These are phyloP conservation scores for Arachis hypogaea DNA, from an alignment of 306 rosid genomes.

Conservation along the genomic window DNA sequence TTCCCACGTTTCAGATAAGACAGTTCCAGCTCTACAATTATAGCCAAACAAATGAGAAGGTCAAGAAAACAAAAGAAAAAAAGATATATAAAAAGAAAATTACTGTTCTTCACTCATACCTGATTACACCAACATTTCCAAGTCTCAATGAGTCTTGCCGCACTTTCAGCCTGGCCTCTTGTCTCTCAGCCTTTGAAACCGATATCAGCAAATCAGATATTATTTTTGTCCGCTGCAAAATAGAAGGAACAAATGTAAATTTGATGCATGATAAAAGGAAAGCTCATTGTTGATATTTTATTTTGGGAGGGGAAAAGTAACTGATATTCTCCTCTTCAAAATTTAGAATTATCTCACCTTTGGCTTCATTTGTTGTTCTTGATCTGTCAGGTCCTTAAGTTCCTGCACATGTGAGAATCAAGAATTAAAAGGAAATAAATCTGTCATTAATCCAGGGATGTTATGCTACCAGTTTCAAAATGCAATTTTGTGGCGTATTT, in stretches of 20 bases:
- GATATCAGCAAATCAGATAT: slow-evolving; percentile 95
- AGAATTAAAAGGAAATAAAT: slow-evolving; percentile 40
- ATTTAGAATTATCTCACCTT: slow-evolving; percentile 63
- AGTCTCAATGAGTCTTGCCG: slow-evolving; percentile 97
- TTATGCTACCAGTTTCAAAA: background rate
- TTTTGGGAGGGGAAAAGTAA: background rate
- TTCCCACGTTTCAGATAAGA: slow-evolving; percentile 98
- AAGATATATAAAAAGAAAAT: slow-evolving; percentile 13
- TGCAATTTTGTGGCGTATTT: background rate
- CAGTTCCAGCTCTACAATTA: slow-evolving; percentile 93
- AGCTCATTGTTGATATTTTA: background rate
- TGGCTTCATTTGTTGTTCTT: slow-evolving; percentile 88
- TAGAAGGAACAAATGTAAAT: slow-evolving; percentile 35
- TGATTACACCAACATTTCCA: slow-evolving; percentile 95
- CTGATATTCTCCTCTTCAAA: background rate
- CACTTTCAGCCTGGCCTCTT: slow-evolving; percentile 96
- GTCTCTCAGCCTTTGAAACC: slow-evolving; percentile 95
- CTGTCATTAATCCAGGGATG: background rate
- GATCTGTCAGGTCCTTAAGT: slow-evolving; percentile 76
- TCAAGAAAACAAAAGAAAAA: background rate
- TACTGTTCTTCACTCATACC: slow-evolving; percentile 50
- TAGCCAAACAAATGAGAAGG: slow-evolving; percentile 34
- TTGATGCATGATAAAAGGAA: slow-evolving; percentile 18
- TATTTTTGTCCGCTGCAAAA: slow-evolving; percentile 84
- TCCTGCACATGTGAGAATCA: slow-evolving; percentile 65